Evolutionary conservation across 2,329 filamentous ascomycete genomes (phyloP).

Genomic region (Endocalyx cinctus): DNA sequence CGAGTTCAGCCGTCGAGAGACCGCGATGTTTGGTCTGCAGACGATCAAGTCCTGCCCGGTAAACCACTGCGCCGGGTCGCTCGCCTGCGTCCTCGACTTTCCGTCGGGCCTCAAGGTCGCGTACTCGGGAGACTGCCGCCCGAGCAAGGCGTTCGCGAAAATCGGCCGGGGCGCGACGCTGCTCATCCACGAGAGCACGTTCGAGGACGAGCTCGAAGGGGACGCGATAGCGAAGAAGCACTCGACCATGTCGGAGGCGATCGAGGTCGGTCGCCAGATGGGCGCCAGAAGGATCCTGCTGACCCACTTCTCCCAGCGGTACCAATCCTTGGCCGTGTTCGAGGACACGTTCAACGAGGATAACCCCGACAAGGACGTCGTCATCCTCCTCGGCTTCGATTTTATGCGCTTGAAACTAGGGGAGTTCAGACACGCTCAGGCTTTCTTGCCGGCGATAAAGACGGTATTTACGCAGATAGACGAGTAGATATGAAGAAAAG

Average conservation of each 20-base stretch:
- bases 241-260: conserved; percentile 80
- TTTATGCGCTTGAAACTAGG: conserved; percentile 62
- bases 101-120: conserved; percentile 77
- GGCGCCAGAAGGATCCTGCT: conserved; percentile 72
- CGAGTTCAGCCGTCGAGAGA: conserved; percentile 32
- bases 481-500: not conserved
- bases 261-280: conserved; percentile 75
- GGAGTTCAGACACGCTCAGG: conserved; percentile 28
- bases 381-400: conserved; percentile 71
- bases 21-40: conserved; percentile 55
- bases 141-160: conserved; percentile 61
- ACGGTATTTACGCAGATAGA: conserved; percentile 28
- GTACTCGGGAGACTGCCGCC: conserved; percentile 92
- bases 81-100: conserved; percentile 74
- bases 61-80: conserved; percentile 72
- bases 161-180: conserved; percentile 75
- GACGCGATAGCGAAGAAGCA: conserved; percentile 89
- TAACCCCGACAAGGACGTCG: conserved; percentile 36
- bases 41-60: conserved; percentile 66
- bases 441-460: conserved; percentile 26
- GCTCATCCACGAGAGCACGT: conserved; percentile 92
- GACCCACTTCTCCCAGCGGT: conserved; percentile 94
- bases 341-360: conserved; percentile 29
- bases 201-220: conserved; percentile 74
- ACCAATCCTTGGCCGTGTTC: conserved; percentile 66